phyloP scores from a whole-genome alignment of 31 red algal species.

The Odonthalia washingtoniensis region DNA sequence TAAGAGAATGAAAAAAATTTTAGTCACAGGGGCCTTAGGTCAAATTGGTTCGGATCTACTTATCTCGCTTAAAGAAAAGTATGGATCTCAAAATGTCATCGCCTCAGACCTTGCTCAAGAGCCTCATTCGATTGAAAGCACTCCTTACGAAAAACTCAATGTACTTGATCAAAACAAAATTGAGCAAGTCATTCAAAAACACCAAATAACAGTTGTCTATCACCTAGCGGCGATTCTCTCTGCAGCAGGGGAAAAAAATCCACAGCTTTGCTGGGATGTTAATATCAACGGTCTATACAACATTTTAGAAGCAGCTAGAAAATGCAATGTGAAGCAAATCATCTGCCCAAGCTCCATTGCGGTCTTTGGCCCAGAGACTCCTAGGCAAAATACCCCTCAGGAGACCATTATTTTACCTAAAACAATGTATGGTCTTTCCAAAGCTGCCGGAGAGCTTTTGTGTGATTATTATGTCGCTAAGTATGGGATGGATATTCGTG shows the following conservation, averaged over 20 bases:
- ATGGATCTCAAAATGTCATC: conserved; percentile 12
- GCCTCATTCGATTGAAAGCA: neutral
- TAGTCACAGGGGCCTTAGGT: conserved; percentile 1
- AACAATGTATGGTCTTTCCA: conserved; percentile 23
- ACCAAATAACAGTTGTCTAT: conserved; percentile 17
- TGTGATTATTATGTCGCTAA: conserved; percentile 9
- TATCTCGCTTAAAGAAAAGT: neutral
- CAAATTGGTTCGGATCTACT: neutral
- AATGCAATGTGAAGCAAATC: neutral
- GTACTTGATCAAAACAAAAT: conserved; percentile 17
- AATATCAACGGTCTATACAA: conserved; percentile 25
- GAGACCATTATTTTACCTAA: neutral
- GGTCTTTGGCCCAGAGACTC: conserved; percentile 14
- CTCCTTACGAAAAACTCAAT: neutral
- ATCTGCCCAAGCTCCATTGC: conserved; percentile 24
- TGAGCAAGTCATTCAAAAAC: conserved; percentile 12
- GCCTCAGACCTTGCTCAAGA: conserved; percentile 6
- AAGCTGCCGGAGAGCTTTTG: conserved; percentile 15
- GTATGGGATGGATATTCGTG: conserved; percentile 10
- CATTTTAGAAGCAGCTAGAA: neutral
- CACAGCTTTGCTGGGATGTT: neutral
- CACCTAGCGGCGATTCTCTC: conserved; percentile 16
- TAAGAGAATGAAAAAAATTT: conserved; percentile 11
- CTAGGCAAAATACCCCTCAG: conserved; percentile 10
- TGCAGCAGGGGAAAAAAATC: conserved; percentile 3